These are phyloP conservation scores for Crithidia sp. DNA, from an alignment of 208 protist genomes.

Conservation along the genomic window DNA sequence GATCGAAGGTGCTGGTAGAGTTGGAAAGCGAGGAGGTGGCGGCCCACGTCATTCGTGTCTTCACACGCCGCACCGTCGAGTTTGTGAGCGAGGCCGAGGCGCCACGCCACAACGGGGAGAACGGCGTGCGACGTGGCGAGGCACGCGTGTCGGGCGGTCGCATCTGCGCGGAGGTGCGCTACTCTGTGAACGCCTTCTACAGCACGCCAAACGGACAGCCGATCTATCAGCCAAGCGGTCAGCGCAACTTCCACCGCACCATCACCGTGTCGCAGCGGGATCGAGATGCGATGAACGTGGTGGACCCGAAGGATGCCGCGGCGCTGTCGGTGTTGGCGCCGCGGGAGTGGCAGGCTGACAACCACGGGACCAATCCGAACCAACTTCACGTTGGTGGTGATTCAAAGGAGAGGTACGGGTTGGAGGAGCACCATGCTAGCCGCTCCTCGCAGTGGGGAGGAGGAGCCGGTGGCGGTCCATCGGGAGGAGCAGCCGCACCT, in stretches of 20 bases:
- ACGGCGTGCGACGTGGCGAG: too few relatives aligned
- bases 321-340: conserved; percentile 15
- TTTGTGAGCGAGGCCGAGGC: conserved; percentile 33
- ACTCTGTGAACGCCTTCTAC: conserved; percentile 33
- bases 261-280: conserved; percentile 24
- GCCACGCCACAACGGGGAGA: conserved; percentile 5
- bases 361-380: conserved; percentile 7
- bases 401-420: too few relatives aligned
- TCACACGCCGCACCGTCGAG: conserved; percentile 29
- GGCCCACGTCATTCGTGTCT: conserved; percentile 35
- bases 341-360: conserved; percentile 30
- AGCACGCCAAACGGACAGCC: conserved; percentile 26
- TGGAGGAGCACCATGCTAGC: too few relatives aligned
- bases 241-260: conserved; percentile 36
- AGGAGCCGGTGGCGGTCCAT: too few relatives aligned
- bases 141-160: background rate
- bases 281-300: conserved; percentile 10
- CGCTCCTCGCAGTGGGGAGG: too few relatives aligned
- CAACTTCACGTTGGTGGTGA: too few relatives aligned
- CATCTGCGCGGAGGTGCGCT: conserved; percentile 46
- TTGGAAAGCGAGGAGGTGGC: conserved; percentile 44
- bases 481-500: background rate
- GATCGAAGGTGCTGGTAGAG: conserved; percentile 54
- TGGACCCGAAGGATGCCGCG: background rate
- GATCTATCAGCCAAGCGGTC: conserved; percentile 16